These are phyloP conservation scores for Penicillium sclerotiorum DNA, from an alignment of 2,329 filamentous ascomycete genomes.

Conservation along the genomic window DNA sequence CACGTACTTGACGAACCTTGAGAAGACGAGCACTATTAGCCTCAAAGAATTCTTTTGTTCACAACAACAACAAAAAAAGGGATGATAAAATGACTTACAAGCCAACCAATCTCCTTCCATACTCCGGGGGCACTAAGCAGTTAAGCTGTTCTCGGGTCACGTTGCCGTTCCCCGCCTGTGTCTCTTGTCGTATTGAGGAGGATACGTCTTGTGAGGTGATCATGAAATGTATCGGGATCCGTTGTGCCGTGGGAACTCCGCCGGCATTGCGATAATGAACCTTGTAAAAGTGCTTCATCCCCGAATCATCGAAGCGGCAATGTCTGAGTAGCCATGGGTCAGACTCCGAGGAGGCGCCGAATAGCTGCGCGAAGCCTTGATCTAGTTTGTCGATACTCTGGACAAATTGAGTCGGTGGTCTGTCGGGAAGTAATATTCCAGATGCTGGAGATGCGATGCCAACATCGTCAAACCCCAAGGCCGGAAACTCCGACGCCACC, in stretches of 20 bases:
- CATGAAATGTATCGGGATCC: constrained; percentile 39
- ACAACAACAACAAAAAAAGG: not conserved
- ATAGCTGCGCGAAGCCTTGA: constrained; percentile 32
- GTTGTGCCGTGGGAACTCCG: constrained; percentile 36
- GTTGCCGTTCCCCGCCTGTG: constrained; percentile 9
- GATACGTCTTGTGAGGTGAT: constrained; percentile 28
- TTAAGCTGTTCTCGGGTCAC: constrained; percentile 24
- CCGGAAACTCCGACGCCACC: constrained; percentile 11
- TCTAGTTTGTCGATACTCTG: constrained; percentile 35
- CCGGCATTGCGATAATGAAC: constrained; percentile 43
- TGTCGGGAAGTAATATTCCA: constrained; percentile 20
- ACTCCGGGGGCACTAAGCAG: constrained; percentile 25
- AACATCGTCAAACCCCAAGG: constrained; percentile 16
- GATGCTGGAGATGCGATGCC: constrained; percentile 19
- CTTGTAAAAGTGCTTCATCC: constrained; percentile 38
- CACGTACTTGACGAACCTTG: constrained; percentile 35
- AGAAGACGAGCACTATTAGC: not conserved
- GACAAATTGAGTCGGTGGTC: constrained; percentile 27
- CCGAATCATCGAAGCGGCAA: constrained; percentile 41
- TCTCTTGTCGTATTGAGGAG: constrained; percentile 22
- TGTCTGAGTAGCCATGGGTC: constrained; percentile 42
- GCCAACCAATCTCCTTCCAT: constrained; percentile 26
- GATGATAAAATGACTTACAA: constrained; percentile 19
- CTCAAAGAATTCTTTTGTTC: not conserved
- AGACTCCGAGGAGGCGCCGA: constrained; percentile 37